A percentile compares a stretch with the other conserved stretches of the same genome.
These are phyloP conservation scores for Epichloe hybrida DNA, from an alignment of 2,329 filamentous ascomycete species.

Conservation along the genomic window DNA sequence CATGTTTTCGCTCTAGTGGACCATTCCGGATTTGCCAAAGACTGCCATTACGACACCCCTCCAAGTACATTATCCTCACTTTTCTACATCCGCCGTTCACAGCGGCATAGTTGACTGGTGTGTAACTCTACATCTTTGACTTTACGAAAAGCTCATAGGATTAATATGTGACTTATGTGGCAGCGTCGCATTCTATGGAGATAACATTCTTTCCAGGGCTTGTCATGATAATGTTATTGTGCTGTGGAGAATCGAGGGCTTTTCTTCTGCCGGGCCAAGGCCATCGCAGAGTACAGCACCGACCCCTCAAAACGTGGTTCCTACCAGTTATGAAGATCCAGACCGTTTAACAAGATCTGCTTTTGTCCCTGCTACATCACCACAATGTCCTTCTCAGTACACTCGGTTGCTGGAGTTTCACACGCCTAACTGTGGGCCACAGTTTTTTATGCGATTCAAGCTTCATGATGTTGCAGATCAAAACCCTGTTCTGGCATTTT, in stretches of 20 bases:
- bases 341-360: conserved; percentile 54
- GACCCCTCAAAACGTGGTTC: conserved; percentile 39
- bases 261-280: conserved; percentile 45
- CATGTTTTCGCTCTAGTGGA: conserved; percentile 31
- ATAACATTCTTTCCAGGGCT: conserved; percentile 60
- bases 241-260: conserved; percentile 66
- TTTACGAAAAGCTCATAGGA: not conserved
- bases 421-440: conserved; percentile 45
- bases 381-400: conserved; percentile 39
- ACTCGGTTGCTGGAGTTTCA: conserved; percentile 56
- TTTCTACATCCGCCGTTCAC: conserved; percentile 64
- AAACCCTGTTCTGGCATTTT: conserved; percentile 59
- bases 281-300: conserved; percentile 42
- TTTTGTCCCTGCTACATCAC: conserved; percentile 38
- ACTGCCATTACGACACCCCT: conserved; percentile 42
- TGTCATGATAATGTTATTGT: conserved; percentile 59
- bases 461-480: conserved; percentile 46
- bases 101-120: conserved; percentile 64
- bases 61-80: conserved; percentile 63
- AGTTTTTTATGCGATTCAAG: conserved; percentile 70
- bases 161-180: not conserved
- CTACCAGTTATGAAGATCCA: conserved; percentile 26
- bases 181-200: conserved; percentile 62
- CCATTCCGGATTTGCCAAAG: conserved; percentile 47
- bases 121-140: not conserved